A percentile compares a stretch with the other conserved stretches of the same genome.
Conservation (phyloP, 345 rosid genomes). For the Salix dunnii region DNA sequence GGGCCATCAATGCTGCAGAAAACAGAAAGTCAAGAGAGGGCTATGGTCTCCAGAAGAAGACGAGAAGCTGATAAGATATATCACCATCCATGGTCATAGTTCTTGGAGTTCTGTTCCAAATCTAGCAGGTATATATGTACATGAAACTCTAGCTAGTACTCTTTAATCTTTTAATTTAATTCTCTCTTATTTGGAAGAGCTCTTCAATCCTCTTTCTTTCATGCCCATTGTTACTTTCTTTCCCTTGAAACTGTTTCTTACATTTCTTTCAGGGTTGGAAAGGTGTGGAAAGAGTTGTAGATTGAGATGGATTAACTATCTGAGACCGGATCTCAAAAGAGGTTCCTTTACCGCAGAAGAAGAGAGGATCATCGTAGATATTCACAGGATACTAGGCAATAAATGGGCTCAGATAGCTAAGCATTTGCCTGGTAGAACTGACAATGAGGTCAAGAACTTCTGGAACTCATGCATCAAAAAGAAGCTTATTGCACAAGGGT, state of each 20-base stretch:
- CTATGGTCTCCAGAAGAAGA: slow-evolving; percentile 71
- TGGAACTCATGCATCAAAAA: slow-evolving; percentile 65
- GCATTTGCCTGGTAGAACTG: slow-evolving; percentile 65
- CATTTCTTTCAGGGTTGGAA: slow-evolving; percentile 37
- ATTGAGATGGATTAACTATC: slow-evolving; percentile 59
- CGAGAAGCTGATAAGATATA: slow-evolving; percentile 44
- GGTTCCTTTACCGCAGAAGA: slow-evolving; percentile 50
- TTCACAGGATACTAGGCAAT: slow-evolving; percentile 54
- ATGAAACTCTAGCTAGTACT: neutral
- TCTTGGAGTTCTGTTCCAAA: slow-evolving; percentile 67
- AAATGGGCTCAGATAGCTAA: slow-evolving; percentile 68
- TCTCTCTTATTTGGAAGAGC: neutral
- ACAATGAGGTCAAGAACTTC: slow-evolving; percentile 63
- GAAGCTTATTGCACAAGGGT: slow-evolving; percentile 54
- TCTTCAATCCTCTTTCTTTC: too few relatives aligned
- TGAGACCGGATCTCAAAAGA: slow-evolving; percentile 60
- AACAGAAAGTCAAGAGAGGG: slow-evolving; percentile 67
- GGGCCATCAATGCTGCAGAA: slow-evolving; percentile 62
- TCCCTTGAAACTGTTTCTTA: neutral
- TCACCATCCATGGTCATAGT: slow-evolving; percentile 47
- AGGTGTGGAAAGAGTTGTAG: slow-evolving; percentile 72
- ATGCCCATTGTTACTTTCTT: neutral
- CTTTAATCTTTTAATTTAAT: neutral
- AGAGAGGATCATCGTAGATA: slow-evolving; percentile 50
- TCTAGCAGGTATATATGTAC: slow-evolving; percentile 35